phyloP scores from a whole-genome alignment of 1,284 basidiomycete species.

The Ustilago sp. region DNA sequence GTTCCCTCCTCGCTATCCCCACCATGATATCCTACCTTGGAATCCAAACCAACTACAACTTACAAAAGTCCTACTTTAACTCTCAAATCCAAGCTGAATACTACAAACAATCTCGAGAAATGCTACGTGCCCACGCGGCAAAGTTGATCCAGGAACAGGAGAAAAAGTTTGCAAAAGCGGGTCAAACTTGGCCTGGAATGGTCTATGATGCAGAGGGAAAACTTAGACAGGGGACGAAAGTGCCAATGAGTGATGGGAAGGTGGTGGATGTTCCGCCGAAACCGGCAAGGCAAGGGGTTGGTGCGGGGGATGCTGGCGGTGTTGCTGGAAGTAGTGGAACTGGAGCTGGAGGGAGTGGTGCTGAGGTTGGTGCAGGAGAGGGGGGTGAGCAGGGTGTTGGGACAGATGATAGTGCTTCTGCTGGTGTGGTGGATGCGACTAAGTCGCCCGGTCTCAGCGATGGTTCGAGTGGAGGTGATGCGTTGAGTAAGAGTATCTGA shows the following conservation, averaged over 20 bases:
- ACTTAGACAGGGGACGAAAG: conserved; percentile 7
- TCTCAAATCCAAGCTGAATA: conserved; percentile 33
- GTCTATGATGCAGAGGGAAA: conserved; percentile 32
- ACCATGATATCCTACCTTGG: conserved; percentile 30
- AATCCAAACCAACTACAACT: conserved; percentile 38
- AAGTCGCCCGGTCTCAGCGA: neutral
- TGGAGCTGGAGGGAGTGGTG: neutral
- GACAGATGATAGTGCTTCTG: neutral
- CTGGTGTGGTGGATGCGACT: neutral
- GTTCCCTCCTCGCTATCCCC: conserved; percentile 30
- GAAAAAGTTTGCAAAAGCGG: conserved; percentile 21
- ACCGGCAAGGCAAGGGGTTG: neutral
- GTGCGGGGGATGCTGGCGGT: neutral
- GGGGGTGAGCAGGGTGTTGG: neutral
- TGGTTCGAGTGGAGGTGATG: neutral
- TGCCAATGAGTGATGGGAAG: conserved; percentile 5
- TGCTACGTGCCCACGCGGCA: conserved; percentile 23
- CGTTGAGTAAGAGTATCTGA: neutral
- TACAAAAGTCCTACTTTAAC: conserved; percentile 36
- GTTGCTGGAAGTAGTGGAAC: neutral
- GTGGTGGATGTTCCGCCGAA: neutral
- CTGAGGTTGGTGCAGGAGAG: neutral
- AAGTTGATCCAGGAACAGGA: conserved; percentile 36
- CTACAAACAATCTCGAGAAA: conserved; percentile 25
- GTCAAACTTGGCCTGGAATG: conserved; percentile 30